Conservation (phyloP, 345 rosid genomes). For the Eucalyptus rudis region DNA sequence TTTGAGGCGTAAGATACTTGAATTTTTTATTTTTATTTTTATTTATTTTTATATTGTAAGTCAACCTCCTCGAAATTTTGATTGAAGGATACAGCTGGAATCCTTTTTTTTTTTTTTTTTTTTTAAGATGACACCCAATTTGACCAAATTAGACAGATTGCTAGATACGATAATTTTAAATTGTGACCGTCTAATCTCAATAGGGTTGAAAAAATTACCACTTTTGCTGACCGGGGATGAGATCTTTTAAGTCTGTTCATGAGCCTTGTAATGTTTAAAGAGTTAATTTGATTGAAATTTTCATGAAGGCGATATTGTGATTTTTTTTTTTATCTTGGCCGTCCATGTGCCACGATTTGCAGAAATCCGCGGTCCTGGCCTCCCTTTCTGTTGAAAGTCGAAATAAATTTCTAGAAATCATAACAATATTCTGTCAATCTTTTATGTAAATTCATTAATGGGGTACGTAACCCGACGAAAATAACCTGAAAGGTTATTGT, state of each 20-base stretch:
- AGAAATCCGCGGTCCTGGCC: neutral
- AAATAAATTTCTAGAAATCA: neutral
- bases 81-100: neutral
- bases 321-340: neutral
- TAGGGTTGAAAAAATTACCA: neutral
- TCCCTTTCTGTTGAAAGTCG: neutral
- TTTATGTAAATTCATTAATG: neutral
- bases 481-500: neutral
- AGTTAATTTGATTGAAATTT: neutral
- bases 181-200: neutral
- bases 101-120: neutral
- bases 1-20: neutral
- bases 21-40: neutral
- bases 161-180: neutral
- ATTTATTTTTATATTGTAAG: neutral
- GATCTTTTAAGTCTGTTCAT: neutral
- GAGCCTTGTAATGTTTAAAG: neutral
- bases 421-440: neutral
- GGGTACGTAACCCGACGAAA: neutral
- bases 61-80: neutral
- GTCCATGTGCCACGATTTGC: neutral
- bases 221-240: neutral
- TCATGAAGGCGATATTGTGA: neutral
- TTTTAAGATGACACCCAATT: neutral
- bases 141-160: neutral